phyloP scores from a whole-genome alignment of 164 flowering plant species.

The Brasenia schreberi region DNA sequence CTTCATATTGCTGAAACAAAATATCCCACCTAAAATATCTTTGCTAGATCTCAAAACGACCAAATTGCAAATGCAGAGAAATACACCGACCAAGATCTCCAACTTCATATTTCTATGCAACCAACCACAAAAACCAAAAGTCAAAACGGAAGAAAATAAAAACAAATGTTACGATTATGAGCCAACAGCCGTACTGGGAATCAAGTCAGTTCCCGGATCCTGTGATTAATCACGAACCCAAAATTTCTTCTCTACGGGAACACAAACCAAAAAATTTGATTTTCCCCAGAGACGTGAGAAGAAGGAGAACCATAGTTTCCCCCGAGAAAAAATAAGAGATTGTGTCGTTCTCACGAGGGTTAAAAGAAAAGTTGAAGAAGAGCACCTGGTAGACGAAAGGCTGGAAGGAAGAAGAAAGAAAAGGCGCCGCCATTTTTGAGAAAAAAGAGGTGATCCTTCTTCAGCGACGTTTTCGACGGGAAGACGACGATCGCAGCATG shows the following conservation, averaged over 20 bases:
- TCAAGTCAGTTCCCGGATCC: background rate
- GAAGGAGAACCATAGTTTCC: background rate
- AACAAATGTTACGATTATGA: too few species aligned
- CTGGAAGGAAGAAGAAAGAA: conserved; percentile 13
- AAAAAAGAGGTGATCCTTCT: background rate
- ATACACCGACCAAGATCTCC: too few species aligned
- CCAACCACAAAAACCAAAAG: too few species aligned
- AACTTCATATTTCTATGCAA: too few species aligned
- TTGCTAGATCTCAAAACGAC: too few species aligned
- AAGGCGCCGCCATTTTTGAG: conserved; percentile 12
- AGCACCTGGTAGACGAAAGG: conserved; percentile 15
- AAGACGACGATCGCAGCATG: background rate
- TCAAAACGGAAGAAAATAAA: too few species aligned
- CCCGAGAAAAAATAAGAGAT: background rate
- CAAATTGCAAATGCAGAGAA: too few species aligned
- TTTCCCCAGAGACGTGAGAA: too few species aligned
- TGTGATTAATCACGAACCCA: background rate
- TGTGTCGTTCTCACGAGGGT: background rate
- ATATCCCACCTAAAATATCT: too few species aligned
- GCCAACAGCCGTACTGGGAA: too few species aligned
- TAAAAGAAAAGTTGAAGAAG: background rate
- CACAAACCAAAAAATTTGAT: background rate
- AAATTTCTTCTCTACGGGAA: background rate
- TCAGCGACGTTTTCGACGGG: background rate
- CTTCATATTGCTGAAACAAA: too few species aligned